Base-by-base conservation (phyloP, 768 basidiomycete species). In the Podaxis mareebaensis region DNA sequence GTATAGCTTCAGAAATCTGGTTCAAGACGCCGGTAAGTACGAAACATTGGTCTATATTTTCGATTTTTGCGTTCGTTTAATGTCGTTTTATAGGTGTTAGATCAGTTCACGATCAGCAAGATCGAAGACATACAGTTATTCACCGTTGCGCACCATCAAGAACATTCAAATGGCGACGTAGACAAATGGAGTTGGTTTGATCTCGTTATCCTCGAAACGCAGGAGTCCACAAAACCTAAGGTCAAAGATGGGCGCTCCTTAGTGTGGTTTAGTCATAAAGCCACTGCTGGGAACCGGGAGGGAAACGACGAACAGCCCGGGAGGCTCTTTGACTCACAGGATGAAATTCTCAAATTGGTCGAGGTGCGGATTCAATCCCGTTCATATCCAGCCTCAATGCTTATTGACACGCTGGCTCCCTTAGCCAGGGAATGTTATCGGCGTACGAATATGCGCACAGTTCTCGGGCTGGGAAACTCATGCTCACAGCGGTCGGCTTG, bases 151-250 rank as follows among this genome's bases (percentile, higher is more conserved):
- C 71, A 67, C 39, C 67, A 72, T 28, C 72, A 71, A 53, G 71
- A 69, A 2, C 61, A 46, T 44, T 65, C 58, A 39, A 52, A 57
- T 6, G 24, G 53, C 28, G 68, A 64, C n/a, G 67, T 65, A 10
- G 64, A 54, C 0, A 72, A 68, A 33, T 75, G 73, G 71, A 74
- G 71, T 49, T 76, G 75, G 74, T 76, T 74, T 61, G 74, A 76
- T 61, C 59, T 76, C 11, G 67, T 72, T 53, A 66, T 76, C 54
- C 70, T 75, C 12, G 69, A 71, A 24, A 70, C 64, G 11, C 63
- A 72, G 2, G 66, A 70, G 15, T 58, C 68, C 6, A 66, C 63
- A 10, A 53, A 63, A 20, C 73, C 73, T 2, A 69, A 67, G 36
- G 67, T 69, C 17, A 74, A 70, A 54, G 67, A 74, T 58, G 70